Evolutionary conservation across 208 protist genomes (phyloP), one percentile per base, ranked within the genome.

Genomic region (Crithidia brevicula): DNA sequence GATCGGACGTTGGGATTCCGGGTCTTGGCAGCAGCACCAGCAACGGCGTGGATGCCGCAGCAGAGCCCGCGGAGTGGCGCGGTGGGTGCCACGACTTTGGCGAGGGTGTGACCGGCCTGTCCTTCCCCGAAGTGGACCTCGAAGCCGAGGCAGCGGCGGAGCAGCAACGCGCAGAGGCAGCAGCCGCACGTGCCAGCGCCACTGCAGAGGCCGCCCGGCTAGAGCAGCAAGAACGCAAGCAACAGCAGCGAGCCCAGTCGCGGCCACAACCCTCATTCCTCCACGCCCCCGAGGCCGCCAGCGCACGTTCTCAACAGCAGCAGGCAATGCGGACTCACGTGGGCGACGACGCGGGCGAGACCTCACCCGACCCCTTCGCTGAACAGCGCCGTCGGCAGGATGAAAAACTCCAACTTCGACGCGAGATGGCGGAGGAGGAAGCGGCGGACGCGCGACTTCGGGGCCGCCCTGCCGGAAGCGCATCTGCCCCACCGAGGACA

Each of bases 71-170:
- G 20, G 47, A 5, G 52, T 23, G 49, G 54, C 42, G 66, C 4
- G 79, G 84, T 27, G 85, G 88, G 6, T 84, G 79, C 42, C 64
- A 85, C 38, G 76, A 91, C 67, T 74, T 94, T 67, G 83, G 85
- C 51, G 76, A 85, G 45, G 88, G 88, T 45, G 31, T 91, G 9
- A 88, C 70, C 1, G 88, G 85, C 0, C 61, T 94, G 36, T 72
- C 68, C 3, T 94, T 94, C 49, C 88, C 88, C 1, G 88, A 94
- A 54, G 77, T 90, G 25, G 88, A 90, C 28, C 57, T 74, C 27
- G 75, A 66, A 47, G 84, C 70, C 13, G 64, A 84, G 30, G 67
- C 51, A 8, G 73, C 62, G 5, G 61, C 50, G 23, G 62, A 79
- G 50, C 38, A 27, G 47, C 49, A 53, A 49, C 42, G 49, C 18